Evolutionary conservation across 2,329 filamentous ascomycete genomes (phyloP), one percentile per base, ranked within the genome.

Genomic region (Pseudogymnoascus sp.): DNA sequence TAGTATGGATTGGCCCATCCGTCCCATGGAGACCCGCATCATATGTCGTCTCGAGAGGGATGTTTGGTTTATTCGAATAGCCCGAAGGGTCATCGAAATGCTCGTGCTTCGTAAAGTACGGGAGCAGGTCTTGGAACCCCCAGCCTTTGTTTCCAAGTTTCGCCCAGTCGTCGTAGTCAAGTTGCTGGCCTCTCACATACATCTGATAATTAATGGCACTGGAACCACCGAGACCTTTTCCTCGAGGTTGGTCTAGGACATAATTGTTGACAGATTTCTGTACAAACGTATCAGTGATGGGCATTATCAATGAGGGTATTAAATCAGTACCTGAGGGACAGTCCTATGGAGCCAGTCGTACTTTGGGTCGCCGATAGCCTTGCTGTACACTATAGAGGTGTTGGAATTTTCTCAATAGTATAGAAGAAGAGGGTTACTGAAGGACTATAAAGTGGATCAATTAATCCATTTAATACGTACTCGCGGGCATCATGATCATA

Each of bases 131-230:
- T 17, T 75, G 67, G 69, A 74, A 77, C n/a, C 71, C 72, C 78
- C 77, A 81, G 10, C 76, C 77, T 1, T 70, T 64, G 40, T 79
- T 79, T 0, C 77, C 78, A 7, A 79, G 64, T 1, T 66, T 67
- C n/a, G 70, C 71, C 78, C 78, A 80, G 1, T 72, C 69, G 37
- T 78, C 69, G 59, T 76, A 75, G 26, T 76, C 74, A 1, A 68
- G 62, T 5, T 67, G 63, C 7, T 67, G 61, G 1, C 65, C 65
- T 10, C 63, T 64, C 13, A 67, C 65, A 38, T 68, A 67, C 70
- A 74, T 74, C 23, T 73, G 65, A 59, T 71, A 73, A 59, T 77
- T 77, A 64, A 77, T 76, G 0, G 69, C 73, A 59, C 68, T 72
- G 7, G 68, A 72, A 2, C 75, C 74, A 13, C 76, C 75, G 0